A percentile compares a stretch with the other conserved stretches of the same genome.
These are phyloP conservation scores for Cystobasidium ongulense DNA, from an alignment of 768 basidiomycete genomes.

Conservation along the genomic window DNA sequence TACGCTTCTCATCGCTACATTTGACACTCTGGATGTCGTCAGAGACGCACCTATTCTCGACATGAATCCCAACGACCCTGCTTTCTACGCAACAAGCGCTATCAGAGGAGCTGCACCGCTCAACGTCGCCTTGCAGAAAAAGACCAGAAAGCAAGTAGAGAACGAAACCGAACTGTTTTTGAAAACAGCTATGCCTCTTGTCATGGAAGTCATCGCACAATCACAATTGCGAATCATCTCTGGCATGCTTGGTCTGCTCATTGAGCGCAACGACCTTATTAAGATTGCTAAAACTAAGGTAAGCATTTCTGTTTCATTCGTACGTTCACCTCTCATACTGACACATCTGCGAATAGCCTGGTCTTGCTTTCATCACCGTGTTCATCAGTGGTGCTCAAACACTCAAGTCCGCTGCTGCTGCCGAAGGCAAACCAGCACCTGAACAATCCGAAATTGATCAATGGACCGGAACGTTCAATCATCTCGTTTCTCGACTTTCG, in stretches of 20 bases:
- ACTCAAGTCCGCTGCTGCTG: conserved; percentile 65
- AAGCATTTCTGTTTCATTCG: conserved; percentile 7
- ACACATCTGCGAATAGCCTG: conserved; percentile 56
- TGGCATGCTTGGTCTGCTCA: conserved; percentile 71
- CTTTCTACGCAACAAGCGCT: conserved; percentile 14
- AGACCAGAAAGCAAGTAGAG: conserved; percentile 56
- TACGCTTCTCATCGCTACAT: conserved; percentile 87
- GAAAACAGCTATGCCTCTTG: conserved; percentile 72
- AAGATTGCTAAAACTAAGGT: conserved; percentile 73
- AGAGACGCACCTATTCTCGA: conserved; percentile 66
- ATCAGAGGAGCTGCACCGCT: conserved; percentile 31
- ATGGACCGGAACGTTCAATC: conserved; percentile 69
- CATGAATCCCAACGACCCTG: conserved; percentile 40
- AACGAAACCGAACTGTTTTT: conserved; percentile 85
- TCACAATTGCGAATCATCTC: conserved; percentile 73
- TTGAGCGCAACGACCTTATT: conserved; percentile 68
- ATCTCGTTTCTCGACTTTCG: conserved; percentile 69
- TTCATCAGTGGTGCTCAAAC: conserved; percentile 88
- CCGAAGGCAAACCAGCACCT: conserved; percentile 56
- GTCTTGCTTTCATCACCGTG: conserved; percentile 77
- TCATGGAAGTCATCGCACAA: conserved; percentile 69
- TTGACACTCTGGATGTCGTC: conserved; percentile 87
- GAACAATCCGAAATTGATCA: conserved; percentile 63
- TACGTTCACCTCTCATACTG: background rate
- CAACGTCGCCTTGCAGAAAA: conserved; percentile 43